Percentiles rank a stretch among this genome's conserved stretches.
phyloP scores from a whole-genome alignment of 352 stramenopile species.

The Phytophthora melonis region DNA sequence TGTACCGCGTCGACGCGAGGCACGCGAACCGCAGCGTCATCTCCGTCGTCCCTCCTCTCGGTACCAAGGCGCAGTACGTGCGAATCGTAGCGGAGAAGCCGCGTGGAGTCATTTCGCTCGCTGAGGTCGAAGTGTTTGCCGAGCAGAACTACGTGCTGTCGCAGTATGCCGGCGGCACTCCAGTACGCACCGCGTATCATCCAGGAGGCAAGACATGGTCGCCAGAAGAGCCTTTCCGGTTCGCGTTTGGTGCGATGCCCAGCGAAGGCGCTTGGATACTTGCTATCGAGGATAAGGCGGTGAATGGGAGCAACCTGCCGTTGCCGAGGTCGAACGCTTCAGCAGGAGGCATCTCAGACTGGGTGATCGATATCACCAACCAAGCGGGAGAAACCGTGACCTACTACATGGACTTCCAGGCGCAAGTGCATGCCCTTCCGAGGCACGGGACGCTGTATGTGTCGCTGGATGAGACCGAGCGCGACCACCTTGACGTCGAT shows the following conservation, averaged over 20 bases:
- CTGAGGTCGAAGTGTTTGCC: conserved; percentile 80
- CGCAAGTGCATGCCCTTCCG: conserved; percentile 67
- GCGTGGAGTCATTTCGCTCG: conserved; percentile 59
- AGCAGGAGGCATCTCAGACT: conserved; percentile 76
- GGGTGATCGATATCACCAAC: conserved; percentile 73
- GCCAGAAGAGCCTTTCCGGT: conserved; percentile 68
- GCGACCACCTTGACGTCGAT: conserved; percentile 72
- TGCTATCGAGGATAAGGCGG: conserved; percentile 50
- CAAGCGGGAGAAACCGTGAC: conserved; percentile 52
- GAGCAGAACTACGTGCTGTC: conserved; percentile 67
- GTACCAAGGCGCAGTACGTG: conserved; percentile 65
- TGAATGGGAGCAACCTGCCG: conserved; percentile 18
- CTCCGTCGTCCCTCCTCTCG: conserved; percentile 54
- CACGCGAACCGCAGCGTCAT: conserved; percentile 43
- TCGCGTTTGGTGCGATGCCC: conserved; percentile 52
- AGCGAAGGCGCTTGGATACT: conserved; percentile 75
- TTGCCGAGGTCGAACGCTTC: conserved; percentile 31
- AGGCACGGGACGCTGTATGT: conserved; percentile 77
- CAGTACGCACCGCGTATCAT: conserved; percentile 56
- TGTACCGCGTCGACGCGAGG: conserved; percentile 41
- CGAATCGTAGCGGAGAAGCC: conserved; percentile 62
- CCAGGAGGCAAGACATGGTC: conserved; percentile 64
- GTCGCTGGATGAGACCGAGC: conserved; percentile 58
- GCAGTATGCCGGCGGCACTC: conserved; percentile 63
- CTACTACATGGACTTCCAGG: conserved; percentile 80